phyloP scores from a whole-genome alignment of 192 early-diverging fungal species.

The Chytriomyces confervae region DNA sequence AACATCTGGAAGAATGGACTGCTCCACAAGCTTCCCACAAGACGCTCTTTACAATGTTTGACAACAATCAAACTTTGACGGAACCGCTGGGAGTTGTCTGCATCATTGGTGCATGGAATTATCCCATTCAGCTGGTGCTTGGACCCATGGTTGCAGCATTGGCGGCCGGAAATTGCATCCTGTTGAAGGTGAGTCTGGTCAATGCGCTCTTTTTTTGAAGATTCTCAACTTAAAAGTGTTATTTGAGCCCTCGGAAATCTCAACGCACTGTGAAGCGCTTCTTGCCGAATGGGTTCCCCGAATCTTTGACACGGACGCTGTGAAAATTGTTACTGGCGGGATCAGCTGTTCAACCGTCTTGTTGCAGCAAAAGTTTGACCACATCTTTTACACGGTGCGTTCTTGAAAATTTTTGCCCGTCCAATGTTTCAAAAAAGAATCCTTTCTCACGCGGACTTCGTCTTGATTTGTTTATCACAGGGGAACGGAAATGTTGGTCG shows the following conservation, averaged over 20 bases:
- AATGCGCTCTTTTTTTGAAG: no score
- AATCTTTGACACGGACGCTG: slow-evolving; percentile 73
- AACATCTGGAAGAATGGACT: slow-evolving; percentile 48
- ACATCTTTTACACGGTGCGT: slow-evolving; percentile 83
- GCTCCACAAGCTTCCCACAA: slow-evolving; percentile 27
- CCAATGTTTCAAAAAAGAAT: no score
- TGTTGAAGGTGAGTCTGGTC: slow-evolving; percentile 46
- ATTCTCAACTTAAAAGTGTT: neutral
- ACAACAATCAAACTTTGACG: slow-evolving; percentile 34
- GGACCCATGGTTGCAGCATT: slow-evolving; percentile 84
- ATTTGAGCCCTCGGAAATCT: slow-evolving; percentile 77
- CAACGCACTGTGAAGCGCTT: slow-evolving; percentile 67
- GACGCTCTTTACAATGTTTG: slow-evolving; percentile 26
- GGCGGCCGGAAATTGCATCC: slow-evolving; percentile 84
- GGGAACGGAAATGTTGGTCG: slow-evolving; percentile 80
- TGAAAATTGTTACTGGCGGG: slow-evolving; percentile 77
- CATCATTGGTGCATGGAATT: slow-evolving; percentile 19
- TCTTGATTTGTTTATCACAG: no score
- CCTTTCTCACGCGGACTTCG: no score
- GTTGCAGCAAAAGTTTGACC: slow-evolving; percentile 79
- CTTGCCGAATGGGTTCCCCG: slow-evolving; percentile 67
- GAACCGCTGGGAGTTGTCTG: slow-evolving; percentile 67
- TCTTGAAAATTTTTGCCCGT: no score
- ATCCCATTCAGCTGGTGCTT: slow-evolving; percentile 69
- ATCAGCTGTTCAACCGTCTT: slow-evolving; percentile 67